A percentile compares a stretch with the other conserved stretches of the same genome.
Conservation (phyloP, 805 yeast species). For the Metschnikowia kunwiensis region DNA sequence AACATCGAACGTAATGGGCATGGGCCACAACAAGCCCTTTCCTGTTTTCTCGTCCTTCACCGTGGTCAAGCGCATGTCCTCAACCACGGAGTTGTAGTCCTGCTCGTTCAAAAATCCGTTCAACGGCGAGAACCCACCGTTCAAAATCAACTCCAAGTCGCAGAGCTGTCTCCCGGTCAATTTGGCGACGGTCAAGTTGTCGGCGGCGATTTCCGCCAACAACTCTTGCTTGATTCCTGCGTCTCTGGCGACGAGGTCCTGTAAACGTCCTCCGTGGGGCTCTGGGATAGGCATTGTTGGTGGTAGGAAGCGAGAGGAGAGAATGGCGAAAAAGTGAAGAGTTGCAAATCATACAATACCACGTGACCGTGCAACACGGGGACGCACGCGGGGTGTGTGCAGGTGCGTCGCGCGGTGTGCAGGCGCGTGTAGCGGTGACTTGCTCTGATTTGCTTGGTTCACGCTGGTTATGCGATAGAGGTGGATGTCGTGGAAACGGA, state of each 20-base stretch:
- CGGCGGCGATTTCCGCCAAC: slow-evolving; percentile 51
- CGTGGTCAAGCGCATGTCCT: slow-evolving; percentile 64
- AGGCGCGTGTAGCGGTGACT: too few species aligned
- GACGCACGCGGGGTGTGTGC: too few species aligned
- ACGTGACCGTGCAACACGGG: too few species aligned
- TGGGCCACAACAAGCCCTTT: slow-evolving; percentile 79
- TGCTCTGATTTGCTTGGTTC: too few species aligned
- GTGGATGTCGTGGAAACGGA: too few species aligned
- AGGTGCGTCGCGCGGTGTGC: too few species aligned
- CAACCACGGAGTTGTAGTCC: slow-evolving; percentile 67
- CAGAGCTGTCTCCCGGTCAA: slow-evolving; percentile 88
- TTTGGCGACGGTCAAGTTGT: slow-evolving; percentile 41
- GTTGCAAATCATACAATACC: slow-evolving; percentile 21
- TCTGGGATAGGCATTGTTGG: slow-evolving; percentile 52
- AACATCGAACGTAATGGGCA: slow-evolving; percentile 89
- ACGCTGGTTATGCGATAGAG: too few species aligned
- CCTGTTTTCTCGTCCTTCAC: slow-evolving; percentile 30
- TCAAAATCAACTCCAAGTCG: slow-evolving; percentile 85
- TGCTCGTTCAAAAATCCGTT: slow-evolving; percentile 62
- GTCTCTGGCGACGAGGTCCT: slow-evolving; percentile 85
- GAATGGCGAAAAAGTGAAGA: not conserved
- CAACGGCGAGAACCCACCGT: slow-evolving; percentile 92
- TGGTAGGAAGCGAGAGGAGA: not conserved
- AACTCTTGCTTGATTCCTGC: slow-evolving; percentile 54
- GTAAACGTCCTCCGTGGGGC: slow-evolving; percentile 91